Evolutionary conservation across 2,329 filamentous ascomycete species (phyloP).

Genomic region (Aspergillus tamarii): DNA sequence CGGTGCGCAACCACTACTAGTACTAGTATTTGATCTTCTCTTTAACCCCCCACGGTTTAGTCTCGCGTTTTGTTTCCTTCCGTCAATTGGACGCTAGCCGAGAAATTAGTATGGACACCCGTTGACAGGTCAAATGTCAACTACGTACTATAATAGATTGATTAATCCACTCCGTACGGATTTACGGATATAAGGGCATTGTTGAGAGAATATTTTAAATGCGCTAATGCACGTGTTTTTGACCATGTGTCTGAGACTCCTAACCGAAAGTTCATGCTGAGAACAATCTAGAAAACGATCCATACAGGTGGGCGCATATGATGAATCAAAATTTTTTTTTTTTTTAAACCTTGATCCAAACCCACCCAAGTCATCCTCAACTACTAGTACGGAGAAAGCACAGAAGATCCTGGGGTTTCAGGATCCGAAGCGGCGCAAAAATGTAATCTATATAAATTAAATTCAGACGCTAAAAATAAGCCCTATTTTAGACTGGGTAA

Average conservation of each 20-base stretch:
- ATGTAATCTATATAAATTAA: neutral
- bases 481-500: neutral
- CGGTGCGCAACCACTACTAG: neutral
- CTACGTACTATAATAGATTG: neutral
- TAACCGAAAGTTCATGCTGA: neutral
- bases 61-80: neutral
- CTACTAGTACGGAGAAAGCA: too few relatives aligned
- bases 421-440: neutral
- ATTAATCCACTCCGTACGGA: neutral
- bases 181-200: neutral
- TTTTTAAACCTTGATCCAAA: neutral
- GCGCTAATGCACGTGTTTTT: constrained; percentile 2
- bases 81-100: neutral
- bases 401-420: neutral
- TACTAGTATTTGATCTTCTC: neutral
- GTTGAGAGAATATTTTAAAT: neutral
- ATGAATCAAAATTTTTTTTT: neutral
- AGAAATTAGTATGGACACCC: neutral
- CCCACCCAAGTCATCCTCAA: neutral
- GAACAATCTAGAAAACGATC: constrained; percentile 6
- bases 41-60: neutral
- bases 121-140: constrained; percentile 2
- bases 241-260: neutral
- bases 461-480: neutral
- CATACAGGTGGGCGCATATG: neutral